Conservation (phyloP, 257 asterid species). For the Fraxinus cuspidata region DNA sequence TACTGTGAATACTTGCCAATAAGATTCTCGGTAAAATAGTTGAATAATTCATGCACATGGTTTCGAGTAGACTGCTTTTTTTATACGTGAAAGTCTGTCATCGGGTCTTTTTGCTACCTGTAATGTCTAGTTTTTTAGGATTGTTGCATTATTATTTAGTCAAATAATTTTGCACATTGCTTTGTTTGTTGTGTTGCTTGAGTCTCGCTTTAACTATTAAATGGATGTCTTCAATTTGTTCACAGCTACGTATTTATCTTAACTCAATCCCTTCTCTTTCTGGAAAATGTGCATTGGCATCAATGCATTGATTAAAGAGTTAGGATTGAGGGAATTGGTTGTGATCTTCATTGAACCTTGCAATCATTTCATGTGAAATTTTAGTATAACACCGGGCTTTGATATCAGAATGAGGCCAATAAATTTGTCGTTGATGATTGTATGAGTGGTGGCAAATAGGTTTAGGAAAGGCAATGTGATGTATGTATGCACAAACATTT, state of each 20-base stretch:
- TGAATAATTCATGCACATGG: not conserved
- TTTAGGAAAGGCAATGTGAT: not conserved
- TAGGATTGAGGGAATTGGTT: not conserved
- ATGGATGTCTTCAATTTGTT: not conserved
- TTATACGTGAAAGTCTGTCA: not conserved
- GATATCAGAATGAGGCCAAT: not conserved
- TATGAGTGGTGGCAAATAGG: not conserved
- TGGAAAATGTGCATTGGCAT: not conserved
- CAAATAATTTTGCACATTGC: not conserved
- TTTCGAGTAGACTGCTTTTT: not conserved
- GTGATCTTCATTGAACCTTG: not conserved
- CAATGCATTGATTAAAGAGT: not conserved
- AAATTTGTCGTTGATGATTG: not conserved
- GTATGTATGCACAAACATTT: not conserved
- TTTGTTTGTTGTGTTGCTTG: not conserved
- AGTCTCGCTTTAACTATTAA: not conserved
- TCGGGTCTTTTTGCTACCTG: not conserved
- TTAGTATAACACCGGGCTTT: not conserved
- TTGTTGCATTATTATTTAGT: not conserved
- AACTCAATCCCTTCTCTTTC: not conserved
- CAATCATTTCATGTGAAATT: not conserved
- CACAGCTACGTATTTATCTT: not conserved
- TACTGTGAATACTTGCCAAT: not conserved
- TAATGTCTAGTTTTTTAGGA: not conserved
- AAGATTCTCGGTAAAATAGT: not conserved